phyloP scores from a whole-genome alignment of 176 grass and related monocot genomes.

The Areca catechu region DNA sequence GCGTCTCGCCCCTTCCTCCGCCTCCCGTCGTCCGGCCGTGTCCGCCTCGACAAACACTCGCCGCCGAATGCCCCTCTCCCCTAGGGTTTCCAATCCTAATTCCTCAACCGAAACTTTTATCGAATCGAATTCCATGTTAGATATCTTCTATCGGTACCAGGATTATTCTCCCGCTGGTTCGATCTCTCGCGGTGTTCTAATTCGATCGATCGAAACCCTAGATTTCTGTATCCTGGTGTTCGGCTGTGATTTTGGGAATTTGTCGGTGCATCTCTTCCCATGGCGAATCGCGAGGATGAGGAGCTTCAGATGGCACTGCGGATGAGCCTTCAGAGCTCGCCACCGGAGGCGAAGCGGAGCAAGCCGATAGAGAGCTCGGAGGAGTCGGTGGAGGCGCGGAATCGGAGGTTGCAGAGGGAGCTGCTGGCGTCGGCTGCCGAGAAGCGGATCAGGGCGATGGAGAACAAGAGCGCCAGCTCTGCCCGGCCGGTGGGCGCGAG shows the following conservation, averaged over 20 bases:
- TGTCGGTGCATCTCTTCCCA: conserved; percentile 10
- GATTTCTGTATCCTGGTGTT: neutral
- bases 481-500: conserved; percentile 8
- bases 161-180: too few species aligned
- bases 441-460: conserved; percentile 38
- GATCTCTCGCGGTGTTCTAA: too few species aligned
- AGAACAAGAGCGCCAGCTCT: conserved; percentile 6
- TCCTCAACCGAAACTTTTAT: too few species aligned
- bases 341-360: conserved; percentile 80
- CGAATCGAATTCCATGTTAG: too few species aligned
- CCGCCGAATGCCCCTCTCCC: too few species aligned
- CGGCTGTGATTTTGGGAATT: neutral
- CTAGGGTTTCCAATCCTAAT: too few species aligned
- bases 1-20: too few species aligned
- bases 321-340: conserved; percentile 87
- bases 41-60: too few species aligned
- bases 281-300: conserved; percentile 81
- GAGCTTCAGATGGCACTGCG: conserved; percentile 88
- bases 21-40: too few species aligned
- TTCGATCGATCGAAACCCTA: conserved; percentile 16
- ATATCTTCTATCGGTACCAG: too few species aligned
- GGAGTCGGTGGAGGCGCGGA: conserved; percentile 54
- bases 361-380: conserved; percentile 38
- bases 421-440: conserved; percentile 89
- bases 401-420: conserved; percentile 64